Conservation (phyloP, 306 rosid genomes). For the Trifolium fragiferum region DNA sequence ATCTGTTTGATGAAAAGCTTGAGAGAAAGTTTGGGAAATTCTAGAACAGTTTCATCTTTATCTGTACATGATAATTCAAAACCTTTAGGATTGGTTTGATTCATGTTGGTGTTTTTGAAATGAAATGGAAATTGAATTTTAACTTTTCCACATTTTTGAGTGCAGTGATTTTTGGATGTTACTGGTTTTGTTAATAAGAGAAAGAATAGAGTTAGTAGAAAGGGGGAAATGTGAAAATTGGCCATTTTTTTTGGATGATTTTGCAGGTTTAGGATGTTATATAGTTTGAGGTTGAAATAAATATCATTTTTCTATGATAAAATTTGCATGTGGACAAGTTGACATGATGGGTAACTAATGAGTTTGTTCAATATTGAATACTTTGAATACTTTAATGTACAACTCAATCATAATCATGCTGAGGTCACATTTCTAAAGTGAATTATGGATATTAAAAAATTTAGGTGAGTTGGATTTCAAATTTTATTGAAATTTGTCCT, state of each 20-base stretch:
- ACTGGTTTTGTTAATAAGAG: background rate
- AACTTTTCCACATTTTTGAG: slow-evolving; percentile 36
- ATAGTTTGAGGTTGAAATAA: background rate
- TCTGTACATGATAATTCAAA: slow-evolving; percentile 37
- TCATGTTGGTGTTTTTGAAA: slow-evolving; percentile 16
- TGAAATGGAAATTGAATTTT: slow-evolving; percentile 43
- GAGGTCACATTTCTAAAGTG: no score
- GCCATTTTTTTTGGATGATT: background rate
- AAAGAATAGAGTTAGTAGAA: slow-evolving; percentile 1
- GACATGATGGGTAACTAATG: no score
- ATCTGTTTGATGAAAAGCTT: slow-evolving; percentile 23
- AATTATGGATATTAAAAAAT: no score
- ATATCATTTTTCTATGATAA: no score
- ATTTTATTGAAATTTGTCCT: no score
- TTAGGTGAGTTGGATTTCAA: no score
- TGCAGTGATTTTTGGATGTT: background rate
- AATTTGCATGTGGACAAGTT: background rate
- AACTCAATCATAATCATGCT: no score
- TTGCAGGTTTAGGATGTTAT: background rate
- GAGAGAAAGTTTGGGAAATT: slow-evolving; percentile 8
- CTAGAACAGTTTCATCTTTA: slow-evolving; percentile 9
- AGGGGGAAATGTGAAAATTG: background rate
- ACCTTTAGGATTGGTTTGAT: slow-evolving; percentile 10
- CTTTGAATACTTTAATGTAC: no score
- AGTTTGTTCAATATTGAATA: no score